These are phyloP conservation scores for Melampsora larici-populina DNA, from an alignment of 1,284 basidiomycete genomes.

Conservation along the genomic window DNA sequence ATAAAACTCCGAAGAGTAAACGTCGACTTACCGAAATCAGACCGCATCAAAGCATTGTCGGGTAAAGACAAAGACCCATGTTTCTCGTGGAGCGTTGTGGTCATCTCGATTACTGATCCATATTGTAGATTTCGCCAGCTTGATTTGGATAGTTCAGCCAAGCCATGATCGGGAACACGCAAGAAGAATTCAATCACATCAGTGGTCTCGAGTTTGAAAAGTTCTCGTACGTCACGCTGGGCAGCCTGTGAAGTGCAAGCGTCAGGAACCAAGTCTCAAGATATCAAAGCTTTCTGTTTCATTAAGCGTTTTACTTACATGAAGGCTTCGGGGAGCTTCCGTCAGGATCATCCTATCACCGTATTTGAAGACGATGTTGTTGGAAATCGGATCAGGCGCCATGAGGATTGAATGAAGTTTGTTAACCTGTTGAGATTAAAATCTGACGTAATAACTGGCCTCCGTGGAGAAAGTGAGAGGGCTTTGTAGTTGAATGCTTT, in stretches of 20 bases:
- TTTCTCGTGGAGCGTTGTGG: not conserved
- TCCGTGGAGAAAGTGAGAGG: too few relatives aligned
- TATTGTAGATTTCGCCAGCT: not conserved
- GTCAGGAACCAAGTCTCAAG: not conserved
- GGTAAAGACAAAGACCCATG: too few relatives aligned
- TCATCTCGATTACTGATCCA: not conserved
- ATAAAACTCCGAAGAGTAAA: too few relatives aligned
- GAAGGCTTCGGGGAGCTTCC: not conserved
- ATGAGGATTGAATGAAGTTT: not conserved
- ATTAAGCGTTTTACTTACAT: not conserved
- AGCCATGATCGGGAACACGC: not conserved
- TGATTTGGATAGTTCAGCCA: not conserved
- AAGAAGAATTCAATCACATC: not conserved
- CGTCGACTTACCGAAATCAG: too few relatives aligned
- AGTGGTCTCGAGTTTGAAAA: not conserved
- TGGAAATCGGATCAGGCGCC: not conserved
- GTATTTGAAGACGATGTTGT: conserved; percentile 1
- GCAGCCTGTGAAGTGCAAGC: not conserved
- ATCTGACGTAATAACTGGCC: too few relatives aligned
- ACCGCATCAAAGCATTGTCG: too few relatives aligned
- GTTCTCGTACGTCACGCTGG: not conserved
- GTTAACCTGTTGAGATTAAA: too few relatives aligned
- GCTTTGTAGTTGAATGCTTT: too few relatives aligned
- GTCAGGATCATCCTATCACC: not conserved
- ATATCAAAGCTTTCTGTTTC: not conserved